Evolutionary conservation across 306 rosid species (phyloP), one percentile per base, ranked within the genome.

Genomic region (Sophora flavescens): DNA sequence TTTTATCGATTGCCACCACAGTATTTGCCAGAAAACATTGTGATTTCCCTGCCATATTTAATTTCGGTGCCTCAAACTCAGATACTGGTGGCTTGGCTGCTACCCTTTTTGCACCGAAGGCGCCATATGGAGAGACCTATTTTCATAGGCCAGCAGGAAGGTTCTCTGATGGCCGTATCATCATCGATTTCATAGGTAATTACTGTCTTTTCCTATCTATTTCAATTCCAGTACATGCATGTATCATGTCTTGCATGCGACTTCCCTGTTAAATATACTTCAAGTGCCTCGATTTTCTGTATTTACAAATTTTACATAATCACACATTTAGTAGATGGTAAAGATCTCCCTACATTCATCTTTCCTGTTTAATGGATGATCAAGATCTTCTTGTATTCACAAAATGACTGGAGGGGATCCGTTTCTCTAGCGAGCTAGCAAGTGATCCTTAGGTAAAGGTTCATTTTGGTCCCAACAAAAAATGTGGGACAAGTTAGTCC

Each of bases 41-140:
- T 42, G 15, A 50, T 14, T 85, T 83, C 65, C 83, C 89, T 0
- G 88, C 91, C 63, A 76, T 86, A 70, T 81, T 88, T 36, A 85
- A 85, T 79, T 83, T 88, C 1, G 88, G 88, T 1, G 89, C 70
- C 77, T 83, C 85, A 2, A 85, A 81, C 28, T 79, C 91, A 0
- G 89, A 88, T 30, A 85, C 89, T 6, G 88, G 89, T 56, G 89
- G 86, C 41, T 36, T 71, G 58, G 66, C 84, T 10, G 81, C 87
- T 22, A n/a, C 81, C 51, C 8, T 87, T 50, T 2, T 2, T 0
- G 22, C 58, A 51, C 12, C n/a, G 2, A 0, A 26, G 1, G 8
- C 75, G 3, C 89, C 89, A 6, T 56, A 72, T 41, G 91, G 89
- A n/a, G 84, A 83, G 38, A 88, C 89, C 48, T 85, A n/a, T 63